phyloP scores from a whole-genome alignment of 78 protist genomes.

The Corallochytrium limacisporum region DNA sequence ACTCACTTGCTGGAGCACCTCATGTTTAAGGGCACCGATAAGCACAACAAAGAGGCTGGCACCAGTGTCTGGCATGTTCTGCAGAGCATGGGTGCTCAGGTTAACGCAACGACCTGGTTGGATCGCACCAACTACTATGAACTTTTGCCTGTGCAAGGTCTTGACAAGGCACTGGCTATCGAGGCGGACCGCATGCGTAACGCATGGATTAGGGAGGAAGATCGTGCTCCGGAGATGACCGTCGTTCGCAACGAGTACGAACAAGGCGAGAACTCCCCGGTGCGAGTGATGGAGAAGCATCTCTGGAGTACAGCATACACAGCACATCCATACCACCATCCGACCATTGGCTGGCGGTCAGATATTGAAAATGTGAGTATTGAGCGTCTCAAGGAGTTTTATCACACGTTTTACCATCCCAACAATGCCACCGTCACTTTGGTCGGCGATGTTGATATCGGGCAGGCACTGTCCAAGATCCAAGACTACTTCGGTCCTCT shows the following conservation, averaged over 20 bases:
- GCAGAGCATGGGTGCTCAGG: not conserved
- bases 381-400: not conserved
- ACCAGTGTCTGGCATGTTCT: not conserved
- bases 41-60: conserved; percentile 4
- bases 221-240: not conserved
- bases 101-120: conserved; percentile 9
- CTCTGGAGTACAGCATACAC: not conserved
- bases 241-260: conserved; percentile 5
- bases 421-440: conserved; percentile 1
- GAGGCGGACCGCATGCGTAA: conserved; percentile 2
- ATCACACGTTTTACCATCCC: not conserved
- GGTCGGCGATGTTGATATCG: not conserved
- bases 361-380: not conserved
- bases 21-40: not conserved
- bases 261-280: not conserved
- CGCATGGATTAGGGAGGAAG: not conserved
- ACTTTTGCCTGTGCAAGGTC: not conserved
- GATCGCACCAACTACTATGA: conserved; percentile 3
- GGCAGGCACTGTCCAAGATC: not conserved
- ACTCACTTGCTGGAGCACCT: conserved; percentile 4
- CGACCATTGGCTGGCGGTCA: conserved; percentile 3
- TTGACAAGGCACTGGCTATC: not conserved
- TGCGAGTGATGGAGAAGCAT: not conserved
- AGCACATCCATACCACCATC: not conserved
- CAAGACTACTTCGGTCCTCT: not conserved